phyloP scores from a whole-genome alignment of 345 rosid genomes.

The Linum lewisii region DNA sequence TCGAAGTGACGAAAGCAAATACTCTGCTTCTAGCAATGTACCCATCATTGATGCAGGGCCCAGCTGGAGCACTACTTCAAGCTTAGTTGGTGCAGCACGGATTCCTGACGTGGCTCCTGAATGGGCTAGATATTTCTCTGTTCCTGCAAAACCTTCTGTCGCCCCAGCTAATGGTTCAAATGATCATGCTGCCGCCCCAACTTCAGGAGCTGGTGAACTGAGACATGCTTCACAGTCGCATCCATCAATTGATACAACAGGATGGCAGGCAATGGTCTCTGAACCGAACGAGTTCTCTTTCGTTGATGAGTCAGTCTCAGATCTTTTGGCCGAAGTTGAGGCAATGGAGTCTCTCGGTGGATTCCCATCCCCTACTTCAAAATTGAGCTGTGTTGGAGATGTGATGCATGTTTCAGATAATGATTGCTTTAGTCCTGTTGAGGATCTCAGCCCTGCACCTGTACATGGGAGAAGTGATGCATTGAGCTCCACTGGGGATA shows the following conservation, averaged over 20 bases:
- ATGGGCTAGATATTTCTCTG: conserved; percentile 38
- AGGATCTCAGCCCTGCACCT: conserved; percentile 49
- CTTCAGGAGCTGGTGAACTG: conserved; percentile 5
- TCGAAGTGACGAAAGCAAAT: conserved; percentile 37
- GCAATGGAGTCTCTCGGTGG: conserved; percentile 85
- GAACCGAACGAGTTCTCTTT: conserved; percentile 55
- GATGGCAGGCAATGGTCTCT: conserved; percentile 63
- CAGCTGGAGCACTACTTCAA: conserved; percentile 64
- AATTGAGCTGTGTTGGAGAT: conserved; percentile 33
- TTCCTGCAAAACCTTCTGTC: conserved; percentile 5
- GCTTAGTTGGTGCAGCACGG: conserved; percentile 45
- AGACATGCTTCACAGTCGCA: conserved; percentile 28
- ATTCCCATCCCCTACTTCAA: conserved; percentile 71
- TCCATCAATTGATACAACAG: conserved; percentile 34
- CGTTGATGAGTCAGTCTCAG: conserved; percentile 93
- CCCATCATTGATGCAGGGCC: conserved; percentile 52
- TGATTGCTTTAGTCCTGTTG: conserved; percentile 71
- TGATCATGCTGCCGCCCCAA: neutral
- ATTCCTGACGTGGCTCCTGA: conserved; percentile 49
- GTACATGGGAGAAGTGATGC: conserved; percentile 58
- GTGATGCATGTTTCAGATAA: conserved; percentile 54
- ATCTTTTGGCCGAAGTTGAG: conserved; percentile 97
- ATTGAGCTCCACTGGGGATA: conserved; percentile 61
- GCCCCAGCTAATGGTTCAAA: neutral
- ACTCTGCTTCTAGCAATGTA: conserved; percentile 36